Base-by-base conservation (phyloP, 768 basidiomycete genomes). In the Russula vinacea region DNA sequence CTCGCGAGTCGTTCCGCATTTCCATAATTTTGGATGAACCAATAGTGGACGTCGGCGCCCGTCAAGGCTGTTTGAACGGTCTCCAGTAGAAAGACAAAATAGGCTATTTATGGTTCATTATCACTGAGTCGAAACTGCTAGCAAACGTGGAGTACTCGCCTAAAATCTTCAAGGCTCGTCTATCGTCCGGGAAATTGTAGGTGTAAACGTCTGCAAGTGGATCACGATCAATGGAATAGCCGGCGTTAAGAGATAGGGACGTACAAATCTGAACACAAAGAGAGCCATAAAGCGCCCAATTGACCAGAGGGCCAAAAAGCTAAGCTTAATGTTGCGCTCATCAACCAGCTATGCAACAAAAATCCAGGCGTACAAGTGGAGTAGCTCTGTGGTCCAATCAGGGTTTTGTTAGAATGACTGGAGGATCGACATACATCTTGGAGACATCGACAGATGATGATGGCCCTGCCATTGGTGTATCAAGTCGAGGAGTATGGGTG, bases 251-350 rank as follows among this genome's bases (percentile, higher is more conserved):
- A 17, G n/a, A n/a, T 16, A 14, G 13, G n/a, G 16, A 9, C 49
- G n/a, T 54, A 75, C 74, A 75, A 54, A 67, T 62, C 68, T 74
- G 74, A 16, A 73, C 67, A 22, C 60, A 54, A 24, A 75, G 69
- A n/a, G 69, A 67, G 29, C 74, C 74, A 51, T 69, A 75, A 6
- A 75, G 56, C n/a, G 62, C 53, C 60, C 68, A 74, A 57, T 73
- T 72, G 53, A 73, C 56, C 24, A 74, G 45, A 29, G 58, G 47
- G 6, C 64, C 58, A 19, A 65, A 56, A 29, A 60, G 47, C 58
- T 65, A 35, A 7, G 22, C 1, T 2, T 55, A 24, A 11, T 10
- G 13, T 55, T 39, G 22, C n/a, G n/a, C n/a, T 14, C 52, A 55
- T 37, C 35, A 55, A 13, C 22, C 37, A 9, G 6, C 33, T 35